Evolutionary conservation across 441 rosid species (phyloP).

Genomic region (Isatis lusitanica): DNA sequence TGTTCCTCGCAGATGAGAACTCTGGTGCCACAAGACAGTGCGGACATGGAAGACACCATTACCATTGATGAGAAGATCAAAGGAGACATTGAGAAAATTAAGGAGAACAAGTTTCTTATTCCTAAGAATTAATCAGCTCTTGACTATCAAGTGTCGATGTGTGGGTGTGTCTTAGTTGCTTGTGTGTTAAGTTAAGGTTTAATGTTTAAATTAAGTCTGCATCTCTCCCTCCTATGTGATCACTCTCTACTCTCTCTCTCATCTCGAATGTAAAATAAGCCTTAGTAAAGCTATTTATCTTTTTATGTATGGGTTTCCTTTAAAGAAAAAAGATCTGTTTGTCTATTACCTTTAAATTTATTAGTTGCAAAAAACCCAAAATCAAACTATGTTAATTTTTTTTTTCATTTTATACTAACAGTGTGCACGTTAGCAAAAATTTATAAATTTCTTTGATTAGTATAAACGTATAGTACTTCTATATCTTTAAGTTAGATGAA

Average conservation of each 20-base stretch:
- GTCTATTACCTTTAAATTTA: not conserved
- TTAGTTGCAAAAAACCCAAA: not conserved
- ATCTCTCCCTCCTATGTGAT: not conserved
- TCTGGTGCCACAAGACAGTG: constrained; percentile 39
- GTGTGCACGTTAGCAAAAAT: too few species aligned
- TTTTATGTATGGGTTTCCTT: not conserved
- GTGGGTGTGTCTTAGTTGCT: constrained; percentile 6
- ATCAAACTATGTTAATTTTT: too few species aligned
- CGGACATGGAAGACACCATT: constrained; percentile 34
- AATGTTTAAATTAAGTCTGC: not conserved
- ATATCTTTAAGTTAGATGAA: too few species aligned
- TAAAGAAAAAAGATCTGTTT: not conserved
- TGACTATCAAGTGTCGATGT: constrained; percentile 6
- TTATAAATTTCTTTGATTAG: too few species aligned
- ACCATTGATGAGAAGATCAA: constrained; percentile 31
- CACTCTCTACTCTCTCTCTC: constrained; percentile 21
- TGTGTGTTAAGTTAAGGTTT: constrained; percentile 24
- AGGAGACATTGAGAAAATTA: constrained; percentile 26
- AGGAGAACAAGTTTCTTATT: constrained; percentile 15
- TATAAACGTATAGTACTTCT: too few species aligned
- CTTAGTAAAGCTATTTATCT: not conserved
- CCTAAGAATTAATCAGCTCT: constrained; percentile 17
- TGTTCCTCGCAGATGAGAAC: constrained; percentile 41
- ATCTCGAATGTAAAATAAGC: constrained; percentile 19
- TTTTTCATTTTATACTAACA: too few species aligned